Percentiles rank a stretch among this genome's conserved stretches.
These are phyloP conservation scores for Kingdonia uniflora DNA, from an alignment of 164 flowering plant species.

Conservation along the genomic window DNA sequence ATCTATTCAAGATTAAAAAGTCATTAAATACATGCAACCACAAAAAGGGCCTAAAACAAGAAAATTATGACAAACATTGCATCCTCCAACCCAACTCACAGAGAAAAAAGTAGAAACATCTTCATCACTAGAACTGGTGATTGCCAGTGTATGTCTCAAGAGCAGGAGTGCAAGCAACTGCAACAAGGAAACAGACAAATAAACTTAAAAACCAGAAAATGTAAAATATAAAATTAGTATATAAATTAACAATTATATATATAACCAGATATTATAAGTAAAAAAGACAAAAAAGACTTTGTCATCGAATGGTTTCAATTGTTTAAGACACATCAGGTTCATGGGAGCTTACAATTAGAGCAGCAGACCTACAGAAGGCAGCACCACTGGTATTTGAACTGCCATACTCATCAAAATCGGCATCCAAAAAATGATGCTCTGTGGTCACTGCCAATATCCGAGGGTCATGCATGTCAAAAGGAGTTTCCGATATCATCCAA, in stretches of 20 bases:
- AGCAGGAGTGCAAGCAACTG: conserved; percentile 80
- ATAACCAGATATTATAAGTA: too few relatives aligned
- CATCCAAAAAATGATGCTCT: conserved; percentile 10
- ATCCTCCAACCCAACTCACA: conserved; percentile 30
- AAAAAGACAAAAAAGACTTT: too few relatives aligned
- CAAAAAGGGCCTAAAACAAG: not conserved
- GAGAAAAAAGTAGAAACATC: conserved; percentile 57
- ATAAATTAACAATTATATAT: too few relatives aligned
- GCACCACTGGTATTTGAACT: conserved; percentile 79
- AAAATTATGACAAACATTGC: conserved; percentile 1
- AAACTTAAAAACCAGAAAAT: too few relatives aligned
- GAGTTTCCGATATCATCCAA: conserved; percentile 91
- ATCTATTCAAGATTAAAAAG: conserved; percentile 33
- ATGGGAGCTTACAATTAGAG: conserved; percentile 56
- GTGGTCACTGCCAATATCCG: conserved; percentile 84
- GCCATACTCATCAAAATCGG: conserved; percentile 76
- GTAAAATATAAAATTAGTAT: too few relatives aligned
- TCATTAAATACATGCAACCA: not conserved
- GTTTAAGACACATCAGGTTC: not conserved
- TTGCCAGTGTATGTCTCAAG: conserved; percentile 54
- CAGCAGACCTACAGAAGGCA: conserved; percentile 88
- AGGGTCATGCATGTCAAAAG: conserved; percentile 73
- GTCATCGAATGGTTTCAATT: too few relatives aligned
- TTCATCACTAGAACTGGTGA: conserved; percentile 25
- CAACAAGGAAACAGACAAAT: not conserved